Conservation (phyloP, 805 yeast genomes). For the Wickerhamiella kazuoi region DNA sequence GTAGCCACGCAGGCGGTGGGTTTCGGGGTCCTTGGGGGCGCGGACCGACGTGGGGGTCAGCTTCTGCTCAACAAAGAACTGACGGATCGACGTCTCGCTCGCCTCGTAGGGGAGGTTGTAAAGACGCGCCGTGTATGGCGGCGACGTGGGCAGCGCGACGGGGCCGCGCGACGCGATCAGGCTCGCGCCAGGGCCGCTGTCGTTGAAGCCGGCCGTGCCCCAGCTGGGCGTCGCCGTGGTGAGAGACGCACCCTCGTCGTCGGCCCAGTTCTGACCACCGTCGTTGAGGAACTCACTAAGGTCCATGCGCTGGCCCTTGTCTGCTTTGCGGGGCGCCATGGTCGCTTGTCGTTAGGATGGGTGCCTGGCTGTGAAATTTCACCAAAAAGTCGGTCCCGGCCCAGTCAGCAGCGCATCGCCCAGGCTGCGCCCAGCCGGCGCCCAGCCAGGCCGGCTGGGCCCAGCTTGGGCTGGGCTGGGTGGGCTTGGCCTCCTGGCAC, state of each 20-base stretch:
- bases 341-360: no score
- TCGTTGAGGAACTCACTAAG: conserved; percentile 64
- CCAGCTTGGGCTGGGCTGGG: no score
- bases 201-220: conserved; percentile 15
- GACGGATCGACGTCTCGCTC: conserved; percentile 35
- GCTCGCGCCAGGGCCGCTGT: conserved; percentile 18
- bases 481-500: no score
- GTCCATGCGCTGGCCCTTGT: conserved; percentile 65
- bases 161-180: conserved; percentile 34
- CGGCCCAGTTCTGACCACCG: conserved; percentile 47
- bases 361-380: no score
- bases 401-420: neutral
- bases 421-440: no score
- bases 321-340: conserved; percentile 46
- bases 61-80: conserved; percentile 25
- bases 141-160: conserved; percentile 73
- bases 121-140: conserved; percentile 86
- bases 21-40: conserved; percentile 51
- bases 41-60: conserved; percentile 40
- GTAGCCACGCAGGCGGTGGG: conserved; percentile 63
- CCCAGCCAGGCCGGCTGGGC: no score
- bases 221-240: conserved; percentile 14
- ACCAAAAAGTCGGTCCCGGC: no score
- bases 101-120: conserved; percentile 74
- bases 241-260: conserved; percentile 34